These are phyloP conservation scores for Vittaforma corneae DNA, from an alignment of 371 early-diverging fungal species.

Conservation along the genomic window DNA sequence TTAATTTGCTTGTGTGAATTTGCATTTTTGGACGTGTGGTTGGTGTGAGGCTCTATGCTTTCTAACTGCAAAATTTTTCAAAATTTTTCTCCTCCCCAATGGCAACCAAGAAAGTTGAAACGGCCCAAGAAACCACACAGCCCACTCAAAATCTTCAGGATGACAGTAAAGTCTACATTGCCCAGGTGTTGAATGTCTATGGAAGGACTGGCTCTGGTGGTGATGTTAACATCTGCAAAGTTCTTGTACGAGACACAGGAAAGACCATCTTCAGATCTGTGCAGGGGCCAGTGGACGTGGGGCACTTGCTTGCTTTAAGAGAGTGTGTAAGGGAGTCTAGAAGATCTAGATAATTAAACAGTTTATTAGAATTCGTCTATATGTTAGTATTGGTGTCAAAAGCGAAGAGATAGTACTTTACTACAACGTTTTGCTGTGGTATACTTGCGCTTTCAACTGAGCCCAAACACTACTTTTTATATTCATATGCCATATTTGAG, in stretches of 20 bases:
- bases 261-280: slow-evolving; percentile 51
- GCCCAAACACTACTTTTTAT: no score
- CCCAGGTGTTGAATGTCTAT: slow-evolving; percentile 45
- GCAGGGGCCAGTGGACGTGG: slow-evolving; percentile 51
- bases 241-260: slow-evolving; percentile 39
- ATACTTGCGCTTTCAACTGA: no score
- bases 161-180: slow-evolving; percentile 37
- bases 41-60: background rate
- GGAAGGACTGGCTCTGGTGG: slow-evolving; percentile 56
- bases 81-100: slow-evolving; percentile 2
- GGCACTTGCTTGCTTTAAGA: slow-evolving; percentile 53
- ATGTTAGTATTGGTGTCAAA: no score
- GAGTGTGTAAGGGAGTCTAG: slow-evolving; percentile 59
- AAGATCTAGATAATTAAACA: slow-evolving; percentile 48
- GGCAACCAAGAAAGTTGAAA: slow-evolving; percentile 2
- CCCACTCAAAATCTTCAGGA: background rate
- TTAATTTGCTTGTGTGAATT: no score
- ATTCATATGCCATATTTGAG: no score
- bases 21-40: no score
- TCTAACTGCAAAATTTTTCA: slow-evolving; percentile 17
- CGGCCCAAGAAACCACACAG: background rate
- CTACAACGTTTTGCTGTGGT: no score
- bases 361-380: no score
- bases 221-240: slow-evolving; percentile 34
- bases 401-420: no score